Evolutionary conservation across 164 flowering plant genomes (phyloP).

Genomic region (Hamamelis virginiana): DNA sequence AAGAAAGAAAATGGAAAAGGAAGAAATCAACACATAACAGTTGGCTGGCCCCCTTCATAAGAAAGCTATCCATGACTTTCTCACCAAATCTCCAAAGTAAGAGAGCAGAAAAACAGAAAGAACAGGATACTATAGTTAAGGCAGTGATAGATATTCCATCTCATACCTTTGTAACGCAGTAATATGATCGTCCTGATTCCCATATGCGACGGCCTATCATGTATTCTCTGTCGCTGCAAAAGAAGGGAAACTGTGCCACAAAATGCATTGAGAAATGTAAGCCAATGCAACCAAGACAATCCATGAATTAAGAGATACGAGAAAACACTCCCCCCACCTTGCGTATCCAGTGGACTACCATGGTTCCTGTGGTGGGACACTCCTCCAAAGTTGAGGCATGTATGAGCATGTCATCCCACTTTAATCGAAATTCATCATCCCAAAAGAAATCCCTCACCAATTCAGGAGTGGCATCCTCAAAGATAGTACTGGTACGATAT

Average conservation of each 20-base stretch:
- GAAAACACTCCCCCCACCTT: constrained; percentile 42
- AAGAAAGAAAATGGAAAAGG: not conserved
- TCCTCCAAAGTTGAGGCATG: constrained; percentile 48
- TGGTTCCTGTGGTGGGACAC: constrained; percentile 61
- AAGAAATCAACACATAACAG: not conserved
- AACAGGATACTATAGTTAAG: too few relatives aligned
- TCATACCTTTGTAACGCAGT: constrained; percentile 63
- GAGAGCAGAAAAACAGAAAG: too few relatives aligned
- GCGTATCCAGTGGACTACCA: constrained; percentile 74
- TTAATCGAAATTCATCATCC: constrained; percentile 70
- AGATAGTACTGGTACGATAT: constrained; percentile 62
- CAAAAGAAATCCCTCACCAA: constrained; percentile 77
- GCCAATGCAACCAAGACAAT: constrained; percentile 2
- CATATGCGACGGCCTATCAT: constrained; percentile 71
- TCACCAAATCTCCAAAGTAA: too few relatives aligned
- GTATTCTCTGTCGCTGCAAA: constrained; percentile 79
- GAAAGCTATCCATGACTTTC: too few relatives aligned
- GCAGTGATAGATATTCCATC: not conserved
- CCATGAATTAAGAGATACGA: not conserved
- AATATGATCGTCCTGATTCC: constrained; percentile 61
- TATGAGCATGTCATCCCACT: constrained; percentile 80
- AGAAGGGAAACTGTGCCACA: constrained; percentile 71
- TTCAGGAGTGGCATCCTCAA: constrained; percentile 76
- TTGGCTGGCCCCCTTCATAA: too few relatives aligned
- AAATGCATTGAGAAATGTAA: constrained; percentile 2